These are phyloP conservation scores for Geotrichum macrosporum DNA, from an alignment of 1,139 yeast species.

Conservation along the genomic window DNA sequence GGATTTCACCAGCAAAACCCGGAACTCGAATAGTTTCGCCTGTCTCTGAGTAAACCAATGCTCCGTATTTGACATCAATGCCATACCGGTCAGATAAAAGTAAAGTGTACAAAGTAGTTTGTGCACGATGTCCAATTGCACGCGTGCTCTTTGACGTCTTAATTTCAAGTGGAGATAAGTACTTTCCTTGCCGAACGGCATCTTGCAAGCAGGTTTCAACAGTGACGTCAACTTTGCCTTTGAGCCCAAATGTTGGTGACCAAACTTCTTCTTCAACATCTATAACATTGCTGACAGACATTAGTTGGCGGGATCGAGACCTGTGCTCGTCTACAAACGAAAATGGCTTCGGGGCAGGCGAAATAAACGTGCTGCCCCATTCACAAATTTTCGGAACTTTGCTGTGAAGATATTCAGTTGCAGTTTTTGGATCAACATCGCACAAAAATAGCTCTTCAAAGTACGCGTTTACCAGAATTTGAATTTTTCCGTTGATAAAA, in stretches of 20 bases:
- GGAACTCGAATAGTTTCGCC: conserved; percentile 48
- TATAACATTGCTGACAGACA: conserved; percentile 56
- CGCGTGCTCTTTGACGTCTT: conserved; percentile 67
- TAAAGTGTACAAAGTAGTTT: conserved; percentile 78
- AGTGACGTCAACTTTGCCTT: conserved; percentile 88
- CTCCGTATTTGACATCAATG: conserved; percentile 57
- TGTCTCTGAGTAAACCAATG: conserved; percentile 70
- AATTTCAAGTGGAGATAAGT: conserved; percentile 75
- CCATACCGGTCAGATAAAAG: conserved; percentile 76
- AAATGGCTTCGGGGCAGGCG: conserved; percentile 28
- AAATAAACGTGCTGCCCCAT: conserved; percentile 56
- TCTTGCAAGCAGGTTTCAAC: conserved; percentile 48
- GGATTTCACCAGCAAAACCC: conserved; percentile 45
- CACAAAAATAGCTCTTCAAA: conserved; percentile 55
- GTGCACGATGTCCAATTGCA: conserved; percentile 73
- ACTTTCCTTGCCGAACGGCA: conserved; percentile 24
- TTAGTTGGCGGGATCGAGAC: conserved; percentile 22
- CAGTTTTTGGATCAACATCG: conserved; percentile 47
- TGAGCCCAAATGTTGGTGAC: conserved; percentile 89
- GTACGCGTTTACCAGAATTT: conserved; percentile 40
- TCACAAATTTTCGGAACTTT: conserved; percentile 56
- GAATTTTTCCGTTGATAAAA: conserved; percentile 47
- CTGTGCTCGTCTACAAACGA: conserved; percentile 31
- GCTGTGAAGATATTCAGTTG: conserved; percentile 46
- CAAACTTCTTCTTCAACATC: conserved; percentile 88